Percentiles rank a stretch among this genome's conserved stretches.
Conservation (phyloP, 805 yeast genomes). For the Saccharomycopsis microspora region DNA sequence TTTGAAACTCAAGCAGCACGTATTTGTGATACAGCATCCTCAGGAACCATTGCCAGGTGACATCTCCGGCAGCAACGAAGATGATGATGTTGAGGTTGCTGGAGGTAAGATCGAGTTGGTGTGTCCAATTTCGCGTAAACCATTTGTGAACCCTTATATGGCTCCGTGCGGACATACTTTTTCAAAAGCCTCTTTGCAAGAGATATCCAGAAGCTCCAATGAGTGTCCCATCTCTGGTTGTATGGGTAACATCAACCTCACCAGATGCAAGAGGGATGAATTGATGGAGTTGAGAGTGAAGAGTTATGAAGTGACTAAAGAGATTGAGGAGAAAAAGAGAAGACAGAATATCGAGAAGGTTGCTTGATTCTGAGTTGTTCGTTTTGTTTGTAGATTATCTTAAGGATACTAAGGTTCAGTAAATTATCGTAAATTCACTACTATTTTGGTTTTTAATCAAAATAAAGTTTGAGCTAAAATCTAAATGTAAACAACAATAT, state of each 20-base stretch:
- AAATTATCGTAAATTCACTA: no score
- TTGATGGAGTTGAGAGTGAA: conserved; percentile 46
- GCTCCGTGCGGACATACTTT: conserved; percentile 54
- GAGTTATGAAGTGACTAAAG: conserved; percentile 21
- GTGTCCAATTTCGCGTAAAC: conserved; percentile 53
- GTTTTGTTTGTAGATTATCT: no score
- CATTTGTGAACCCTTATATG: conserved; percentile 43
- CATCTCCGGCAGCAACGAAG: conserved; percentile 27
- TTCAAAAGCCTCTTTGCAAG: conserved; percentile 35
- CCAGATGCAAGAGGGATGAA: conserved; percentile 35
- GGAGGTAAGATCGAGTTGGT: conserved; percentile 62
- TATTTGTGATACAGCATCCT: conserved; percentile 46
- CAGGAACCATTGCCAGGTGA: conserved; percentile 46
- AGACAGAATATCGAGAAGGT: conserved; percentile 13
- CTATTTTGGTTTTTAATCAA: no score
- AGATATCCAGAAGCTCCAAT: conserved; percentile 21
- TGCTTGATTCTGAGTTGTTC: background rate
- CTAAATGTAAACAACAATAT: background rate
- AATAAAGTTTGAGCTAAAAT: background rate
- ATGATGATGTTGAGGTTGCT: conserved; percentile 51
- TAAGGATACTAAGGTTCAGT: no score
- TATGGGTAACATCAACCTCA: conserved; percentile 24
- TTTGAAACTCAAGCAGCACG: conserved; percentile 7
- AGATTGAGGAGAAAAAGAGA: conserved; percentile 6
- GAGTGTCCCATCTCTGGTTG: conserved; percentile 51